A percentile compares a stretch with the other conserved stretches of the same genome.
phyloP scores from a whole-genome alignment of 345 rosid genomes.

The Linum tenue region DNA sequence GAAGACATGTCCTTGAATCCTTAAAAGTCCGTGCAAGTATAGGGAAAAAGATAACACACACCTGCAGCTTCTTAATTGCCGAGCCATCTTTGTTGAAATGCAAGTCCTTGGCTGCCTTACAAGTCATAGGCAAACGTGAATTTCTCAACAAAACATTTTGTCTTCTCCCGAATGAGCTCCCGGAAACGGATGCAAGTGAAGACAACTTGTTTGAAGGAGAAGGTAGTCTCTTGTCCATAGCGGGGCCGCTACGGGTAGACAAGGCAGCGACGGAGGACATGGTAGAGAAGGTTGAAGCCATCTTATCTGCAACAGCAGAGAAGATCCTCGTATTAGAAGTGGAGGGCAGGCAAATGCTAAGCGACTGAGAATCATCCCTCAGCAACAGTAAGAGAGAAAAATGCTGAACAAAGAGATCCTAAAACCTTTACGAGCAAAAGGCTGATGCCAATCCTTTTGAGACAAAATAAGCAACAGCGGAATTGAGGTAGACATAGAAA shows the following conservation, averaged over 20 bases:
- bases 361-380: too few species aligned
- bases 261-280: slow-evolving; percentile 62
- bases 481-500: too few species aligned
- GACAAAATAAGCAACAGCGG: too few species aligned
- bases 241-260: slow-evolving; percentile 45
- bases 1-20: too few species aligned
- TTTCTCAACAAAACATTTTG: slow-evolving; percentile 40
- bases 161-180: slow-evolving; percentile 45
- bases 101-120: slow-evolving; percentile 77
- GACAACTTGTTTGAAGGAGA: slow-evolving; percentile 58
- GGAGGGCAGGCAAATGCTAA: too few species aligned
- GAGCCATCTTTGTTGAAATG: slow-evolving; percentile 94
- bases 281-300: slow-evolving; percentile 74
- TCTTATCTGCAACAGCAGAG: slow-evolving; percentile 14
- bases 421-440: too few species aligned
- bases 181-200: slow-evolving; percentile 59
- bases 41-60: slow-evolving; percentile 22
- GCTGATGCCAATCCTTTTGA: too few species aligned
- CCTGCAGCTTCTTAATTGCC: slow-evolving; percentile 82
- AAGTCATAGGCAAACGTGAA: slow-evolving; percentile 44
- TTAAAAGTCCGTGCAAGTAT: background rate
- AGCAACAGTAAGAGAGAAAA: too few species aligned
- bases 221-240: slow-evolving; percentile 51
- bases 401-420: too few species aligned
- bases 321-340: too few species aligned